phyloP scores from a whole-genome alignment of 768 basidiomycete genomes.

The Lyophyllum shimeji region DNA sequence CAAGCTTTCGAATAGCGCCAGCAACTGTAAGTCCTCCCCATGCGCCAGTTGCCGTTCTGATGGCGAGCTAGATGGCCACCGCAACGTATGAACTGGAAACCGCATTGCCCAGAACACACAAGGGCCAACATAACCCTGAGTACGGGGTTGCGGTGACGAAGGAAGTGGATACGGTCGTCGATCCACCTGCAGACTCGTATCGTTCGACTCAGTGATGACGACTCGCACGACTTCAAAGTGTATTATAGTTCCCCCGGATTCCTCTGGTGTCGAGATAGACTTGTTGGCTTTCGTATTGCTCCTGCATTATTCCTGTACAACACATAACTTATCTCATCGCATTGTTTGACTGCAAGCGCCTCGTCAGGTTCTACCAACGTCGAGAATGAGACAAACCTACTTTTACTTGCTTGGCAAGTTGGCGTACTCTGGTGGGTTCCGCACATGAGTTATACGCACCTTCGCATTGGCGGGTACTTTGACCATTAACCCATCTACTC shows the following conservation, averaged over 20 bases:
- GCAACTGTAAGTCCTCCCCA: background rate
- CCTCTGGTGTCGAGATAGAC: background rate
- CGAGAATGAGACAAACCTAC: too few relatives aligned
- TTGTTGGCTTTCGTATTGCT: background rate
- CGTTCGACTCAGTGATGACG: background rate
- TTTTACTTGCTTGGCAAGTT: too few relatives aligned
- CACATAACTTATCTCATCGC: background rate
- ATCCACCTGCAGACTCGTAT: background rate
- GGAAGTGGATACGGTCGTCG: background rate
- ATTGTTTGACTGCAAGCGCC: background rate
- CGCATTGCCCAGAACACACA: background rate
- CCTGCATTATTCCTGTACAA: conserved; percentile 1
- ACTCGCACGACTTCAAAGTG: background rate
- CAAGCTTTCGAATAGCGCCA: conserved; percentile 2
- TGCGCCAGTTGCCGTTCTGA: background rate
- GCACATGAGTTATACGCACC: too few relatives aligned
- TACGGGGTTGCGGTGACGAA: background rate
- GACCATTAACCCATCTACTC: background rate
- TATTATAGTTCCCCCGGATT: background rate
- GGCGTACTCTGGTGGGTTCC: too few relatives aligned
- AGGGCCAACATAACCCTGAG: background rate
- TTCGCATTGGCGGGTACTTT: too few relatives aligned
- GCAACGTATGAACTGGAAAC: conserved; percentile 8
- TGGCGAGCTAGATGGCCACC: background rate
- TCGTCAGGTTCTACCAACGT: too few relatives aligned